Conservation (phyloP, 805 yeast genomes). For the Nakazawaea populi region DNA sequence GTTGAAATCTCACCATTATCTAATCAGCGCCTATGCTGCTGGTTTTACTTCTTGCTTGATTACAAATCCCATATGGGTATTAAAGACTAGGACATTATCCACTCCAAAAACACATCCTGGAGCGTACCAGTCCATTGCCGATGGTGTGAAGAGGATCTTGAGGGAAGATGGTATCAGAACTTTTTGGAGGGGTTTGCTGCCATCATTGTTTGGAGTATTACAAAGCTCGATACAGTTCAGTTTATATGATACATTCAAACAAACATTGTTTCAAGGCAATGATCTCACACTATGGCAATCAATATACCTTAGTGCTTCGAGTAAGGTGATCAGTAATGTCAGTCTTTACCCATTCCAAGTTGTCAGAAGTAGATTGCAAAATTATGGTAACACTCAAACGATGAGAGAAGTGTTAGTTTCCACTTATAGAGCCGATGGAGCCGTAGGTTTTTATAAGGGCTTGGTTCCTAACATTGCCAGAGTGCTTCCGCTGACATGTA, state of each 20-base stretch:
- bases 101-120: conserved; percentile 35
- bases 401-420: conserved; percentile 27
- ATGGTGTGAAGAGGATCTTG: conserved; percentile 47
- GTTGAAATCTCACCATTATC: conserved; percentile 38
- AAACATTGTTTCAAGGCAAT: conserved; percentile 17
- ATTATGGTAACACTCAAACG: conserved; percentile 23
- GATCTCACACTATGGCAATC: conserved; percentile 49
- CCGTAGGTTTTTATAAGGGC: conserved; percentile 78
- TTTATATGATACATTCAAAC: conserved; percentile 74
- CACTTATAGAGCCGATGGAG: conserved; percentile 47
- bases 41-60: conserved; percentile 70
- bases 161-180: conserved; percentile 52
- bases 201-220: conserved; percentile 64
- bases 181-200: conserved; percentile 69
- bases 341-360: conserved; percentile 82
- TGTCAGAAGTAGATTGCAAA: conserved; percentile 70
- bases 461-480: conserved; percentile 69
- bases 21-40: conserved; percentile 56
- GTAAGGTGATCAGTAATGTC: conserved; percentile 65
- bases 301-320: conserved; percentile 56
- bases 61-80: conserved; percentile 94
- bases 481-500: conserved; percentile 89
- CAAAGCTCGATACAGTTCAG: conserved; percentile 90
- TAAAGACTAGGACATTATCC: conserved; percentile 83
- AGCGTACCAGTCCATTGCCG: conserved; percentile 52